Conservation (phyloP, 768 basidiomycete species). For the Inosperma sp. region DNA sequence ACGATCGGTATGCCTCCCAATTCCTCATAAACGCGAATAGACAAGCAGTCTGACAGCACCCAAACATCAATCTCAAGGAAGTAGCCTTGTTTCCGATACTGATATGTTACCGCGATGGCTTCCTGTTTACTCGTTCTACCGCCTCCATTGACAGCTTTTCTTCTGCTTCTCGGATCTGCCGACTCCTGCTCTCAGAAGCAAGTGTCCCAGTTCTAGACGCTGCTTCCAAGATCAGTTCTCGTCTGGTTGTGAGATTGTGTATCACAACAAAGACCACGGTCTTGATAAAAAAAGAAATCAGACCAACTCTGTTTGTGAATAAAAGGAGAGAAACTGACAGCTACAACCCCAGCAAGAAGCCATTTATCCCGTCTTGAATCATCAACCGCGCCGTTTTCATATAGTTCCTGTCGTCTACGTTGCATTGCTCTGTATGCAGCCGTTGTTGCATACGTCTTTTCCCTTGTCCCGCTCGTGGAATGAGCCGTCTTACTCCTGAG, state of each 20-base stretch:
- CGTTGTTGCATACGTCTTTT: constrained; percentile 30
- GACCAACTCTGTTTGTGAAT: background rate
- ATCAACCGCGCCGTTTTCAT: constrained; percentile 47
- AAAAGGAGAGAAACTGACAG: constrained; percentile 36
- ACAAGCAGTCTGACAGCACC: background rate
- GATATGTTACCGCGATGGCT: background rate
- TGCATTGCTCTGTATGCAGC: constrained; percentile 42
- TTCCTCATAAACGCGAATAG: background rate
- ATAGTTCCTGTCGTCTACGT: constrained; percentile 41
- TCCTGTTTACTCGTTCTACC: background rate
- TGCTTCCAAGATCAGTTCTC: constrained; percentile 6
- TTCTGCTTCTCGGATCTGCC: background rate
- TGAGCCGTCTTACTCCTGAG: constrained; percentile 45
- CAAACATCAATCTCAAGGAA: too few species aligned
- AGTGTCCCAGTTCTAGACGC: background rate
- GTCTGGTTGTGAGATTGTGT: constrained; percentile 7
- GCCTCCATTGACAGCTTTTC: constrained; percentile 4
- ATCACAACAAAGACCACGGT: constrained; percentile 6
- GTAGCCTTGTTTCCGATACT: background rate
- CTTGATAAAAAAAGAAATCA: background rate
- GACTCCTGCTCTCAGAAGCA: background rate
- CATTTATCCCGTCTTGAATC: constrained; percentile 66
- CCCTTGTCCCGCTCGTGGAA: constrained; percentile 15
- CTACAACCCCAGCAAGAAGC: constrained; percentile 50
- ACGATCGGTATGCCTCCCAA: too few species aligned